Percentiles rank a stretch among this genome's conserved stretches.
Evolutionary conservation across 129 eudicot genomes (phyloP).

Genomic region (Saposhnikovia divaricata): DNA sequence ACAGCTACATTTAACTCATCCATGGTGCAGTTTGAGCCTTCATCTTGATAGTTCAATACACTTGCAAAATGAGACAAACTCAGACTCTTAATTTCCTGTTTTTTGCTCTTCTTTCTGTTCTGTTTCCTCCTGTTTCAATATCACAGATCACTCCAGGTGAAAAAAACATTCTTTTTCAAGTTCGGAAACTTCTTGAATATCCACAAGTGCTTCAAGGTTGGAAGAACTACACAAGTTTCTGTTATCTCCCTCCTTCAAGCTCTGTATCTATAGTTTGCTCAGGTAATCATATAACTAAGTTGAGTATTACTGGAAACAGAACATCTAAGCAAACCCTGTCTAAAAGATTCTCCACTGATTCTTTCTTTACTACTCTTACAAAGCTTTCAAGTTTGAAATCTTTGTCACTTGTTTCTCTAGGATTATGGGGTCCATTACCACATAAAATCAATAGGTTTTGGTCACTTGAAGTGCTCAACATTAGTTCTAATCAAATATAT

Average conservation of each 20-base stretch:
- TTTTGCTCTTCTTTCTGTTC: slow-evolving; percentile 19
- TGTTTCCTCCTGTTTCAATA: slow-evolving; percentile 20
- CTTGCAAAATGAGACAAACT: slow-evolving; percentile 10
- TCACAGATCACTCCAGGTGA: slow-evolving; percentile 62
- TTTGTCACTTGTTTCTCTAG: slow-evolving; percentile 73
- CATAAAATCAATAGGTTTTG: slow-evolving; percentile 48
- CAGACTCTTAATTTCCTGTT: slow-evolving; percentile 12
- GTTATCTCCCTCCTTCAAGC: slow-evolving; percentile 52
- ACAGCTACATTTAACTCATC: not conserved
- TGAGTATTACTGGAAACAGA: slow-evolving; percentile 68
- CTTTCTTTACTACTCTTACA: slow-evolving; percentile 68
- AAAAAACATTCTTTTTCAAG: slow-evolving; percentile 49
- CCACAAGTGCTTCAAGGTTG: slow-evolving; percentile 66
- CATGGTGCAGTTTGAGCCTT: not conserved
- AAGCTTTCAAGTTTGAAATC: slow-evolving; percentile 57
- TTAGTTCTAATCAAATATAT: slow-evolving; percentile 69
- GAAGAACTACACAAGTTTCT: slow-evolving; percentile 67
- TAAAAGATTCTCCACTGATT: slow-evolving; percentile 52
- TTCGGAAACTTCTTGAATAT: slow-evolving; percentile 62
- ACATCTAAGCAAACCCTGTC: slow-evolving; percentile 36
- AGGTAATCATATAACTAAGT: slow-evolving; percentile 59
- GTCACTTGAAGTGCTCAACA: slow-evolving; percentile 56
- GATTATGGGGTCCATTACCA: slow-evolving; percentile 81
- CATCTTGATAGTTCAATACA: not conserved
- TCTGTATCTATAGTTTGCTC: slow-evolving; percentile 50